Conservation (phyloP, 108 stramenopile species). For the Epithemia pelagica region DNA sequence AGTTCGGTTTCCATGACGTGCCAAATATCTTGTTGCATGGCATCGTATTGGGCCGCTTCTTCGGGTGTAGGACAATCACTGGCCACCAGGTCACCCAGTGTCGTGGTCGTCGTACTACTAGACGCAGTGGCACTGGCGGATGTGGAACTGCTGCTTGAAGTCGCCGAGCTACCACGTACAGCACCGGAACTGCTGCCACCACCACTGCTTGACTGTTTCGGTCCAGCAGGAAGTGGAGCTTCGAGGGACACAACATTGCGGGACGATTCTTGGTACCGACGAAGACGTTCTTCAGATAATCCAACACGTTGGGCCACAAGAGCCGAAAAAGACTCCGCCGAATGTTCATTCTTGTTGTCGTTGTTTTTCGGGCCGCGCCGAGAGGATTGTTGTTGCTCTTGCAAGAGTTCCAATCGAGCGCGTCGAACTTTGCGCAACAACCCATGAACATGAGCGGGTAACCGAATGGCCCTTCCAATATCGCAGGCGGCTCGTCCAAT, state of each 20-base stretch:
- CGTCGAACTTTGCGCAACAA: conserved; percentile 60
- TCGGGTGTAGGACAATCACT: conserved; percentile 62
- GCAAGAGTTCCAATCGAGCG: conserved; percentile 38
- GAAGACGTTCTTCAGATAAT: conserved; percentile 63
- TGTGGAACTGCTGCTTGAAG: no score
- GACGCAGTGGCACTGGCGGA: conserved; percentile 12
- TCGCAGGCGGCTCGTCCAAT: conserved; percentile 82
- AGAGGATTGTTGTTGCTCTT: conserved; percentile 61
- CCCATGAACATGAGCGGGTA: conserved; percentile 79
- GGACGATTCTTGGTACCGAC: conserved; percentile 37
- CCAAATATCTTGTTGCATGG: conserved; percentile 46
- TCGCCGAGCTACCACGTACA: conserved; percentile 1
- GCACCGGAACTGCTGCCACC: neutral
- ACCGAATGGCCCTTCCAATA: conserved; percentile 71
- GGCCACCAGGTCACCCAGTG: conserved; percentile 57
- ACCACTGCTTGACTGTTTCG: neutral
- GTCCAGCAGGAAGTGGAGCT: conserved; percentile 16
- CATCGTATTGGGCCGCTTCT: conserved; percentile 52
- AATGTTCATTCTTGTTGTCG: neutral
- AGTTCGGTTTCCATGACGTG: conserved; percentile 47
- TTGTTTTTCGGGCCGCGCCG: conserved; percentile 23
- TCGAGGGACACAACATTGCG: conserved; percentile 60
- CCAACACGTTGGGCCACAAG: conserved; percentile 58
- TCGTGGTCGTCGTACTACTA: conserved; percentile 38
- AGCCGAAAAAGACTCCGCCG: neutral